Evolutionary conservation across 2,329 filamentous ascomycete genomes (phyloP).

Genomic region (Trichoderma arundinaceum): DNA sequence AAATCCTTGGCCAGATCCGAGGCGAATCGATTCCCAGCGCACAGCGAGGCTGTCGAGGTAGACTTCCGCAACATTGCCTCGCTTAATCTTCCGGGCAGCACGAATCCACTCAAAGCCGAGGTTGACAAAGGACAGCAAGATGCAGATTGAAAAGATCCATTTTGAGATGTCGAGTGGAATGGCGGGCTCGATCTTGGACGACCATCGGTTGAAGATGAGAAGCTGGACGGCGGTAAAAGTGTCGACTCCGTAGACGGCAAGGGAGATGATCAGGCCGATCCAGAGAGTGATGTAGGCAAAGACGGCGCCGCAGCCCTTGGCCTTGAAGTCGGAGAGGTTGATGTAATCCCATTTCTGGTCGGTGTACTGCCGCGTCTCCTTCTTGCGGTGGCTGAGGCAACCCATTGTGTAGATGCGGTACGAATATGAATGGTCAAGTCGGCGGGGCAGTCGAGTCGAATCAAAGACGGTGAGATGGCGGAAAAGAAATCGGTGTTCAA

Average conservation of each 20-base stretch:
- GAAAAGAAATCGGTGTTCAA: neutral
- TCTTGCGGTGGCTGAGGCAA: conserved; percentile 66
- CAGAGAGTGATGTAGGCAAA: conserved; percentile 87
- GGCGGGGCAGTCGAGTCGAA: neutral
- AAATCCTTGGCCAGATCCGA: conserved; percentile 78
- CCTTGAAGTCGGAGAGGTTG: conserved; percentile 77
- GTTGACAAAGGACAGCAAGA: conserved; percentile 87
- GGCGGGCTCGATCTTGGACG: conserved; percentile 77
- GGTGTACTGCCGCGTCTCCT: conserved; percentile 68
- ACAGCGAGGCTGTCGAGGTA: conserved; percentile 89
- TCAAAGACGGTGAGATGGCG: conserved; percentile 25
- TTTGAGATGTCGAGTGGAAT: conserved; percentile 81
- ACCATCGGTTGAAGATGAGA: conserved; percentile 87
- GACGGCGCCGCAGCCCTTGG: conserved; percentile 74
- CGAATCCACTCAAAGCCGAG: conserved; percentile 79
- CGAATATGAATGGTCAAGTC: conserved; percentile 14
- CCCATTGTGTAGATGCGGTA: conserved; percentile 59
- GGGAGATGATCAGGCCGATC: conserved; percentile 76
- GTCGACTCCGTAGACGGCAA: conserved; percentile 87
- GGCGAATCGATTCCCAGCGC: conserved; percentile 80
- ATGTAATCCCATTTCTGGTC: conserved; percentile 97
- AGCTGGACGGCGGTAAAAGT: conserved; percentile 93
- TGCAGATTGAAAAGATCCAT: conserved; percentile 94
- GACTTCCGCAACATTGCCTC: conserved; percentile 86
- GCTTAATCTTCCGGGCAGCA: conserved; percentile 78